Base-by-base conservation (phyloP, 1,284 basidiomycete species). In the Cryptococcus sp. region DNA sequence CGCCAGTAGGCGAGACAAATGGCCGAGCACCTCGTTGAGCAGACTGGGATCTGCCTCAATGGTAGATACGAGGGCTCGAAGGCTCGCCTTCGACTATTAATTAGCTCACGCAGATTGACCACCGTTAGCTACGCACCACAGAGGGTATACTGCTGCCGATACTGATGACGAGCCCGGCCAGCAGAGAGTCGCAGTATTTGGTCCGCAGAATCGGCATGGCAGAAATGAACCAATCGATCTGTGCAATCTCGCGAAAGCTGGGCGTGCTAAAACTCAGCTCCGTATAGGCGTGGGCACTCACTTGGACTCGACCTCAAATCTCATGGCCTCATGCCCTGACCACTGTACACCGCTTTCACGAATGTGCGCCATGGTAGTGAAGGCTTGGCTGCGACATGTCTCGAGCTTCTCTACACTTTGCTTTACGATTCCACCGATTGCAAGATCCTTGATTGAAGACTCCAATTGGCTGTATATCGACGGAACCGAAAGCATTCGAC, bases 381-480 rank as follows among this genome's bases (percentile, higher is more conserved):
- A 91, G 2, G 89, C 86, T 40, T 83, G 83, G 53, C 85, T 84
- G 31, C 93, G 82, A 28, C 98, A 88, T 62, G 87, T 88, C 67
- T 97, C 92, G 23, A 98, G 82, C 57, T 91, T 81, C 73, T 98
- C 94, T 16, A 90, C 83, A 7, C 88, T 86, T 69, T 96, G 91
- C 72, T 91, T 96, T 53, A 91, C 77, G 46, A 93, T 82, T 0
- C 83, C 84, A 2, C 80, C 82, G 40, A 88, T 67, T 74, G 65
- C 14, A 82, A 74, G 13, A 85, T 81, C 22, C 36, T 3, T 51
- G 46, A 1, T 45, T n/a, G 1, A 21, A 18, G 0, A 75, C 66
- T 23, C 76, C 70, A 51, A 46, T 23, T 23, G 36, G 11, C 2
- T 46, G 32, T 23, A 48, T 7, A 14, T 76, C 66, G 28, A 5